phyloP scores from a whole-genome alignment of 164 flowering plant genomes.

The Chimonanthus praecox region DNA sequence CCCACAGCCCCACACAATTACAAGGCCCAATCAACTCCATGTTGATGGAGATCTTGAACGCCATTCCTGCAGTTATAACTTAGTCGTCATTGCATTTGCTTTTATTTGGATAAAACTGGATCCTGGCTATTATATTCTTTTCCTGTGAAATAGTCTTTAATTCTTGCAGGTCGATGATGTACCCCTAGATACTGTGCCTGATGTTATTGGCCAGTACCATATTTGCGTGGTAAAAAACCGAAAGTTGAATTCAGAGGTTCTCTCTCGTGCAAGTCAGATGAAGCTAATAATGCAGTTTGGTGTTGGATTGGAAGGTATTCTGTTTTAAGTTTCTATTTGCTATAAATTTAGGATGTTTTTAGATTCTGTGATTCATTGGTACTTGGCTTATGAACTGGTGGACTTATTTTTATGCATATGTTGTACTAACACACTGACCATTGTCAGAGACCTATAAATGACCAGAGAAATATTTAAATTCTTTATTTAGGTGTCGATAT shows the following conservation, averaged over 20 bases:
- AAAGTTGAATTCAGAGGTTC: conserved; percentile 44
- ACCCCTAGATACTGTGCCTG: conserved; percentile 51
- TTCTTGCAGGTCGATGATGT: conserved; percentile 67
- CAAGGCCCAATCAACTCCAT: no score
- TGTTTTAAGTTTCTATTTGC: background rate
- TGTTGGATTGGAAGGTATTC: conserved; percentile 80
- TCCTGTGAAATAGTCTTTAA: conserved; percentile 5
- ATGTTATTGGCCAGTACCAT: conserved; percentile 59
- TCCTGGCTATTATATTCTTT: background rate
- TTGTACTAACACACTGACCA: background rate
- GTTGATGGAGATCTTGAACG: no score
- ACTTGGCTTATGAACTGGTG: background rate
- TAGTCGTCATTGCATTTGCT: background rate
- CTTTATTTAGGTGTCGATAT: conserved; percentile 61
- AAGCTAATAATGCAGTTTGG: conserved; percentile 90
- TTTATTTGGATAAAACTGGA: background rate
- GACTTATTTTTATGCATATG: background rate
- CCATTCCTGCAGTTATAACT: no score
- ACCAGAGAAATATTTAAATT: background rate
- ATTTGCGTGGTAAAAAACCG: conserved; percentile 60
- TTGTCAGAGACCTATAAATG: background rate
- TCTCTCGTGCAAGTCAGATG: conserved; percentile 65
- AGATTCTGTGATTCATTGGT: background rate
- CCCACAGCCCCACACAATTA: no score
- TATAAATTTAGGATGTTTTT: background rate